Evolutionary conservation across 2,329 filamentous ascomycete species (phyloP), one percentile per base, ranked within the genome.

Genomic region (Pseudogymnoascus sp.): DNA sequence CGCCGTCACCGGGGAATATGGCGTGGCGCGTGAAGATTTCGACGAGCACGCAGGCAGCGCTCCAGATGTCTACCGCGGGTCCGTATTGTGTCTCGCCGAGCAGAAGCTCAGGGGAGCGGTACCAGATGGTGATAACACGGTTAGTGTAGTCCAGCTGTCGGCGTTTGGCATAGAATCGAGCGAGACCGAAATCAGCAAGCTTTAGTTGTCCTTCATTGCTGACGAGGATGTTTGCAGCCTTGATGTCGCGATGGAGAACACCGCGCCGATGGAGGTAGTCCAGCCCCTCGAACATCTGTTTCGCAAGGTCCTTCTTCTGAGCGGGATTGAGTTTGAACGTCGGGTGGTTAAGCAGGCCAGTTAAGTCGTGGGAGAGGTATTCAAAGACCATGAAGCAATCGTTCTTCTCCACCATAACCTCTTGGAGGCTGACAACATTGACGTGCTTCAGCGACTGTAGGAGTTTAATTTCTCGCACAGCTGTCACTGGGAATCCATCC

Each of bases 331-430:
- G 83, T 64, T 87, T 88, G 76, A 96, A 99, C 0, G 88, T 89
- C 0, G 94, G 94, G 71, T 99, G 94, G 70, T 97, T 97, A 64
- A 99, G 84, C 33, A 99, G 80, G 12, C 94, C 94, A 2, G 94
- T 99, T 64, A 99, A 79, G 74, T 99, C 94, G 73, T 99, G 94
- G 1, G 94, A 93, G 33, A 97, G 82, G 72, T 99, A 99, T 74
- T 99, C 94, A 67, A 99, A 99, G 2, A 99, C 94, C 94, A 99
- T 99, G 76, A 96, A 99, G 74, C 94, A 99, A 75, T 97, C 92
- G 68, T 97, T 97, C 72, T 89, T 90, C 76, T 99, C 94, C 2
- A 99, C 94, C 94, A 99, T 99, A 67, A 95, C 91, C 76, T 96
- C 92, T 67, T 90, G 85, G 16, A 96, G 78, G 41, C 87, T 86